Evolutionary conservation across 2,329 filamentous ascomycete species (phyloP), one percentile per base, ranked within the genome.

Genomic region (Colletotrichum liriopes): DNA sequence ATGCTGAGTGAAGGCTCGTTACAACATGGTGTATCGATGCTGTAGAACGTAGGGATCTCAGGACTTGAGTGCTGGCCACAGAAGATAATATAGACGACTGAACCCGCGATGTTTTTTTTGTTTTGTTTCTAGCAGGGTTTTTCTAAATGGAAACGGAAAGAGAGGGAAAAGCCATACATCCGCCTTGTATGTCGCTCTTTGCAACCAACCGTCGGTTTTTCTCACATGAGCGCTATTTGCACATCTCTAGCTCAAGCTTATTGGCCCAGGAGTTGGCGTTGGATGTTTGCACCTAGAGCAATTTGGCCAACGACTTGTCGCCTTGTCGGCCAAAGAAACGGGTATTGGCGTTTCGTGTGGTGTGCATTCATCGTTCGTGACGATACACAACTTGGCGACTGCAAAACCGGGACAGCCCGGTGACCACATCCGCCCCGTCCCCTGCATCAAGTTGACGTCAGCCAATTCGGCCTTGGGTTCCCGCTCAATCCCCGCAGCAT

Each of bases 371-470:
- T 63, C 39, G 29, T 64, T 49, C 41, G 41, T 43, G 49, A 52
- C 51, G 67, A 51, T 26, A 26, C 49, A 60, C 29, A 41, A 23
- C 62, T 60, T 47, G 41, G 55, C 55, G 26, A 26, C 47, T 32
- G 47, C 49, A 61, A 35, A 60, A 51, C 55, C 9, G 43, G 67
- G 67, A 49, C 29, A 67, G 29, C 47, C 56, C 14, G 18, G 29
- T 56, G 54, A 59, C 52, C 45, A 55, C 37, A 45, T 37, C 16
- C 18, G 49, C 12, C 45, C 45, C 7, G 12, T 45, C 14, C 60
- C 62, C 67, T 69, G 52, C 54, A 20, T 26, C 56, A 23, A 2
- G 20, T 67, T 71, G 67, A 71, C 67, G 67, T 71, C 67, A 71
- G 67, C 67, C 67, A 35, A 52, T 41, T 55, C 47, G 11, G 56